These are phyloP conservation scores for Coprinellus aureogranulatus DNA, from an alignment of 768 basidiomycete genomes.

Conservation along the genomic window DNA sequence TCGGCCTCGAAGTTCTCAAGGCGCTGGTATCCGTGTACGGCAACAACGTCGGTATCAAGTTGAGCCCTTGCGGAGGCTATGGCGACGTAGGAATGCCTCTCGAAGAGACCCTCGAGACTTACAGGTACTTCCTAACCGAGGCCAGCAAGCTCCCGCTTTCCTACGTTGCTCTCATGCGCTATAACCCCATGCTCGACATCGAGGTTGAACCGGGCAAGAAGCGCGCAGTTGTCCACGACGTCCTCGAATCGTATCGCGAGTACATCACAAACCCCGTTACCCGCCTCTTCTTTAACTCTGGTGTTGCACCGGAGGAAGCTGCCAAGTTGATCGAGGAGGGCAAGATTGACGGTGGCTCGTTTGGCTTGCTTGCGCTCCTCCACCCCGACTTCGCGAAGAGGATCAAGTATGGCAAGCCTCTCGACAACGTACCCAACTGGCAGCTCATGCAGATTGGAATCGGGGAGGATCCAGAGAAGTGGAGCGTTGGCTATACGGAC, in stretches of 20 bases:
- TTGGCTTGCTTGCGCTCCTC: conserved; percentile 37
- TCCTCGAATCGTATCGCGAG: conserved; percentile 15
- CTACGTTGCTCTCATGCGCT: conserved; percentile 5
- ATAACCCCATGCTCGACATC: not conserved
- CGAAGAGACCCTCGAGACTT: conserved; percentile 37
- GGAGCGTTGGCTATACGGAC: conserved; percentile 29
- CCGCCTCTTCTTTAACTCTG: conserved; percentile 15
- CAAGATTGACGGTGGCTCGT: conserved; percentile 33
- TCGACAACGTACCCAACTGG: conserved; percentile 26
- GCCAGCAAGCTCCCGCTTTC: conserved; percentile 30
- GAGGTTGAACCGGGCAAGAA: conserved; percentile 12
- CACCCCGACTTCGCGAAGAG: conserved; percentile 40
- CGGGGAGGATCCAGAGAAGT: not conserved
- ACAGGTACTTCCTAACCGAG: conserved; percentile 34
- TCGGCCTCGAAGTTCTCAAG: conserved; percentile 51
- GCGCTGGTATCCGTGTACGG: conserved; percentile 21
- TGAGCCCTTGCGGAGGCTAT: conserved; percentile 15
- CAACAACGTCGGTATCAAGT: conserved; percentile 14
- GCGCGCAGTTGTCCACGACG: conserved; percentile 18
- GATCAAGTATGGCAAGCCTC: conserved; percentile 13
- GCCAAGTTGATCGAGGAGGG: conserved; percentile 30
- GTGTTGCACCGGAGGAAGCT: conserved; percentile 27
- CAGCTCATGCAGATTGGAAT: conserved; percentile 16
- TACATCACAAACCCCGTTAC: conserved; percentile 19
- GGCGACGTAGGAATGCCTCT: conserved; percentile 33